A percentile compares a stretch with the other conserved stretches of the same genome.
Evolutionary conservation across 495 filamentous ascomycete species (phyloP).

Genomic region (Extremus antarcticus): DNA sequence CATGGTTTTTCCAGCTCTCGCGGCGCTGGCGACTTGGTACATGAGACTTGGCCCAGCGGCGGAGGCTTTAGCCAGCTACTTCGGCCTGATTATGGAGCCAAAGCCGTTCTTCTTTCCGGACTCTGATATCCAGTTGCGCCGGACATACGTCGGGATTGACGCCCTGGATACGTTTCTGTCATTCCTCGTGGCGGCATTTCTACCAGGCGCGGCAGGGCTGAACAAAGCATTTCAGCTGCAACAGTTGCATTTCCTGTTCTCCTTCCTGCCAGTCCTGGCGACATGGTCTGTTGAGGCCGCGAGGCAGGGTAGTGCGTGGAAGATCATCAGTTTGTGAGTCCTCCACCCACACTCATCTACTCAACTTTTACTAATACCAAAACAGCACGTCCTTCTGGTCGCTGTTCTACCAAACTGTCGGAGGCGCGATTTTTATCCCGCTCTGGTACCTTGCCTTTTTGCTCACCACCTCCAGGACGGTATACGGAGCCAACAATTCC

Average conservation of each 20-base stretch:
- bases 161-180: neutral
- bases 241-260: neutral
- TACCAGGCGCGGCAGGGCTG: neutral
- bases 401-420: neutral
- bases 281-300: neutral
- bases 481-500: neutral
- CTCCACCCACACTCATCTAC: too few relatives aligned
- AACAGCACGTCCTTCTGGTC: neutral
- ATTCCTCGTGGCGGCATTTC: neutral
- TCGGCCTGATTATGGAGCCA: neutral
- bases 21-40: neutral
- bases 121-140: neutral
- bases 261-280: neutral
- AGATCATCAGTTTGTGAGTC: neutral
- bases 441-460: neutral
- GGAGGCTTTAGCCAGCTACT: neutral
- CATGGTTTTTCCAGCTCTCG: neutral
- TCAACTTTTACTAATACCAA: too few relatives aligned
- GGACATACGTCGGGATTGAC: neutral
- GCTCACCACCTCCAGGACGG: neutral
- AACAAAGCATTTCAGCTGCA: neutral
- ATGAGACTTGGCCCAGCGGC: neutral
- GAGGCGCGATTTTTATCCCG: neutral
- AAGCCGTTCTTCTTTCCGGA: neutral
- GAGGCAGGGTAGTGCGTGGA: neutral